phyloP scores from a whole-genome alignment of 306 rosid genomes.

The Dryas drummondii region DNA sequence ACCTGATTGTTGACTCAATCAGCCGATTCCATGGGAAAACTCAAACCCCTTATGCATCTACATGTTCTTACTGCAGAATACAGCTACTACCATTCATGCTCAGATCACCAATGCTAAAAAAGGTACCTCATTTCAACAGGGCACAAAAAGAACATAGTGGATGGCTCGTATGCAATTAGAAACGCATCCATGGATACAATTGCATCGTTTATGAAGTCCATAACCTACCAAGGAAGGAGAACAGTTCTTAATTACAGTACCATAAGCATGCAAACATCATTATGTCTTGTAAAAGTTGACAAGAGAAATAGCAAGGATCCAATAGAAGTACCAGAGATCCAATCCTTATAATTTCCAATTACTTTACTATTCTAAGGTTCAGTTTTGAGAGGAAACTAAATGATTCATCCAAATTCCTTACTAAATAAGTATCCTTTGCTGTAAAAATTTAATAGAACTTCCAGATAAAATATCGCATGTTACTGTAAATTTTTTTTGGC shows the following conservation, averaged over 20 bases:
- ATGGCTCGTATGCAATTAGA: constrained; percentile 58
- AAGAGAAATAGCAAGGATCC: background rate
- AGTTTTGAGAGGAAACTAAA: background rate
- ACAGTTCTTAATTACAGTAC: constrained; percentile 7
- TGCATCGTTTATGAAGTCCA: constrained; percentile 94
- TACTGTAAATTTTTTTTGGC: background rate
- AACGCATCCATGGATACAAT: constrained; percentile 78
- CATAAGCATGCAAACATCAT: constrained; percentile 4
- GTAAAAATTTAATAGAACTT: background rate
- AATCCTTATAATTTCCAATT: background rate
- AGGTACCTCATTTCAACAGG: constrained; percentile 78
- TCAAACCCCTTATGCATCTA: background rate
- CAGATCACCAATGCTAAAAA: background rate
- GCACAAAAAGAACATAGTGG: constrained; percentile 73
- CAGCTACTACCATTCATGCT: background rate
- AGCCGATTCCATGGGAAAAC: background rate
- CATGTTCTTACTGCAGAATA: background rate
- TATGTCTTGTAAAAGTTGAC: background rate
- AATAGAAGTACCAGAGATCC: background rate
- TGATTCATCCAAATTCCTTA: background rate
- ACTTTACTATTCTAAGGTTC: no score
- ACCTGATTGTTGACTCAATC: background rate
- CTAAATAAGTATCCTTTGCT: background rate
- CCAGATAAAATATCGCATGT: background rate
- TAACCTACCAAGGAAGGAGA: constrained; percentile 55